These are phyloP conservation scores for Raphanus sativus DNA, from an alignment of 345 rosid species.

Conservation along the genomic window DNA sequence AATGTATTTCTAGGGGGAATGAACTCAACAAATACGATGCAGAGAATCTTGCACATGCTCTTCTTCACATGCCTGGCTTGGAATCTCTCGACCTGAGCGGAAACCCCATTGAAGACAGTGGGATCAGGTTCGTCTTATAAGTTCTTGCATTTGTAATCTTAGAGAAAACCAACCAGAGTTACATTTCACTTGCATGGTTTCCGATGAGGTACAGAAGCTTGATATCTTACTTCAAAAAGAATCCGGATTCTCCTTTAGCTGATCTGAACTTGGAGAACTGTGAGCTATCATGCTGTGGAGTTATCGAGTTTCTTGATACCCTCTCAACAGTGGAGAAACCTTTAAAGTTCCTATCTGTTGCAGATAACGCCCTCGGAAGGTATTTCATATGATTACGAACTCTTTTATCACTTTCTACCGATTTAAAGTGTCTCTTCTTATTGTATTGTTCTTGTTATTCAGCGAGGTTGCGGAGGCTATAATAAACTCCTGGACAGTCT, in stretches of 20 bases:
- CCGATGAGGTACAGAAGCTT: conserved; percentile 57
- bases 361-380: conserved; percentile 85
- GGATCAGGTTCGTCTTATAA: conserved; percentile 59
- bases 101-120: conserved; percentile 75
- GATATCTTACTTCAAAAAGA: conserved; percentile 61
- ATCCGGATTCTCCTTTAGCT: conserved; percentile 47
- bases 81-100: conserved; percentile 76
- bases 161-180: neutral
- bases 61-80: conserved; percentile 66
- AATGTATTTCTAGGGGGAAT: conserved; percentile 57
- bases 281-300: conserved; percentile 71
- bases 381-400: conserved; percentile 13
- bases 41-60: conserved; percentile 56
- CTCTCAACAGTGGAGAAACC: conserved; percentile 53
- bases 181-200: conserved; percentile 32
- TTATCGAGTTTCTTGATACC: conserved; percentile 51
- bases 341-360: conserved; percentile 60
- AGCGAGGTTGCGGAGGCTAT: conserved; percentile 69
- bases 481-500: conserved; percentile 45
- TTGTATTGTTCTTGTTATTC: conserved; percentile 35
- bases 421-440: conserved; percentile 15
- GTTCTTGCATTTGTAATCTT: conserved; percentile 15
- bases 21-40: conserved; percentile 64
- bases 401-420: neutral
- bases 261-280: conserved; percentile 71